Evolutionary conservation across 345 rosid species (phyloP).

Genomic region (Citrus mangshanensis): DNA sequence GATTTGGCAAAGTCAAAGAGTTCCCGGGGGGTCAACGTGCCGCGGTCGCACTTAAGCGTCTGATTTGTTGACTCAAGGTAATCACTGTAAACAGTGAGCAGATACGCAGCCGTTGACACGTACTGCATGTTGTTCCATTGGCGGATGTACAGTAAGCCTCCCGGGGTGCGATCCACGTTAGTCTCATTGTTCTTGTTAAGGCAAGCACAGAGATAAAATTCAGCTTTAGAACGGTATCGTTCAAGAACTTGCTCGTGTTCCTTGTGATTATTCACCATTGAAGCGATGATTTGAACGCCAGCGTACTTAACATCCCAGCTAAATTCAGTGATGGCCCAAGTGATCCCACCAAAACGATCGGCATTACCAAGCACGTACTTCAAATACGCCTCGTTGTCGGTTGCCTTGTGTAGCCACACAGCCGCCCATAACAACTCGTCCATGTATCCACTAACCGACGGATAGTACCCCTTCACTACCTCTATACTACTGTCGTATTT

Average conservation of each 20-base stretch:
- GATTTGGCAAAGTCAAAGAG: slow-evolving; percentile 39
- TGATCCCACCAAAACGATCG: slow-evolving; percentile 61
- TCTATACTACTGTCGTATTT: slow-evolving; percentile 51
- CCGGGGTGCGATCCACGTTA: slow-evolving; percentile 68
- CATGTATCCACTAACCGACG: slow-evolving; percentile 72
- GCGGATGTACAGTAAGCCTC: slow-evolving; percentile 69
- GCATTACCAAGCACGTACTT: slow-evolving; percentile 61
- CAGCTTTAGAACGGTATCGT: slow-evolving; percentile 69
- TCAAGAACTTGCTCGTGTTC: slow-evolving; percentile 37
- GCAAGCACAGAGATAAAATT: slow-evolving; percentile 76
- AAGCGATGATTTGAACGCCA: slow-evolving; percentile 73
- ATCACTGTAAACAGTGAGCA: slow-evolving; percentile 50
- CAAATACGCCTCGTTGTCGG: slow-evolving; percentile 63
- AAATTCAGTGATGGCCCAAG: slow-evolving; percentile 91
- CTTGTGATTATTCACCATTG: slow-evolving; percentile 39
- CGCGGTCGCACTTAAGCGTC: slow-evolving; percentile 29
- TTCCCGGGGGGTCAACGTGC: slow-evolving; percentile 27
- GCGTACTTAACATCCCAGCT: slow-evolving; percentile 99
- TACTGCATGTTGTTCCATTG: slow-evolving; percentile 99
- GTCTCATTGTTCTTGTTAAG: slow-evolving; percentile 54
- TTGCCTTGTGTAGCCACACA: slow-evolving; percentile 89
- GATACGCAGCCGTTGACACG: slow-evolving; percentile 63
- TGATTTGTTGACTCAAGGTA: slow-evolving; percentile 30
- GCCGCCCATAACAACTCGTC: slow-evolving; percentile 81
- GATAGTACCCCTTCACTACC: slow-evolving; percentile 50